Base-by-base conservation (phyloP, 257 asterid species). In the Lantana camara region DNA sequence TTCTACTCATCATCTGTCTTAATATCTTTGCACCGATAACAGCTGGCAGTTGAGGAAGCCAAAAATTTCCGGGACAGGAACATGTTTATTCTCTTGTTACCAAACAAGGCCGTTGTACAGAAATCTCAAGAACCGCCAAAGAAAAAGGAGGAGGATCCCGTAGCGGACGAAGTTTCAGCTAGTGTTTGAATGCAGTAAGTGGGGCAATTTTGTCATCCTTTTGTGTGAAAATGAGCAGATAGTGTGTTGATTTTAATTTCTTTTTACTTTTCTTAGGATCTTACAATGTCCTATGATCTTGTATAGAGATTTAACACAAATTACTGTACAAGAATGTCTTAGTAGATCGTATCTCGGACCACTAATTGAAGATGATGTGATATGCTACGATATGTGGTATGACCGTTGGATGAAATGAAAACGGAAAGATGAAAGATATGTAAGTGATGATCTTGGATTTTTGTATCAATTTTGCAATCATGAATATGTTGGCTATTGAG, bases 41-140 rank as follows among this genome's bases (percentile, higher is more conserved):
- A 90, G 99, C 82, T 88, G 40, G 99, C 89, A 22, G 58, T 75
- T 0, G 95, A 86, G 85, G 99, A 94, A 79, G 69, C 72, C 72
- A 94, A 94, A 71, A 83, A 64, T 67, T 90, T 94, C 79, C 70
- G 63, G 37, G 97, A 86, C 70, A 80, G 88, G 71, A 88, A 88
- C 72, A 75, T 90, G 7, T 94, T 83, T 54, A 67, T 90, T 29
- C 47, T 94, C 53, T 63, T 94, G 85, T 75, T 83, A 48, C 99
- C 99, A n/a, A 94, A 94, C 79, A 90, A 90, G 86, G 75, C 77
- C 15, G 21, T 80, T 64, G 61, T 29, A 64, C 90, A 78, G 77
- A 90, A 83, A 66, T 49, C 79, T 65, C 90, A 79, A 51, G 96
- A 90, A 44, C 75, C 76, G 11, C 85, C 93, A 20, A 84, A 76